Evolutionary conservation across 2,329 filamentous ascomycete genomes (phyloP), one percentile per base, ranked within the genome.

Genomic region (Pleomassaria siparia): DNA sequence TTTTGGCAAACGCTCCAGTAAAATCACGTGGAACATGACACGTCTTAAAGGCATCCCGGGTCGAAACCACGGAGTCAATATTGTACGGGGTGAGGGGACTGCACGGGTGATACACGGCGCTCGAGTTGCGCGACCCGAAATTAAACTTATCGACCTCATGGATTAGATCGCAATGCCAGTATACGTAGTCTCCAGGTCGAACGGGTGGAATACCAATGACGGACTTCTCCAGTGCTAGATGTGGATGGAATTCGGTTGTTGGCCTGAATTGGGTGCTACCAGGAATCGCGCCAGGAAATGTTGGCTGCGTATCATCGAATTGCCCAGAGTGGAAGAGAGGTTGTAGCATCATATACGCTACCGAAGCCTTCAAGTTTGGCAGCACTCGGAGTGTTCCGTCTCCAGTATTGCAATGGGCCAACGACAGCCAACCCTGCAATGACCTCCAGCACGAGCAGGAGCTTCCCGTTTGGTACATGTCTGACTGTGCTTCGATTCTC

Each of bases 161-260:
- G 9, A 62, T 41, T 2, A 64, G 37, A 42, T 61, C 58, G 43
- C 55, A 59, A 35, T 61, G 58, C 59, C 59, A 62, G 37, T 59
- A 60, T 22, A 60, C 59, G 42, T 60, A 60, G 44, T 60, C 55
- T 7, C 57, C 57, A 2, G 57, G 57, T 41, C 49, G 33, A 4
- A 58, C 52, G 3, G 51, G 48, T 7, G 58, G 58, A 25, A 62
- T 57, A 7, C 53, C 51, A 13, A 62, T 43, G 12, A 59, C 37
- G 13, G 41, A 44, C 29, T 47, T 53, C 3, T 59, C 51, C 40
- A 61, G 39, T 2, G 37, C 25, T 11, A 62, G 30, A 43, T 59
- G 54, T 6, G 58, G 58, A 40, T 51, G 44, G 26, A 47, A 26
- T 4, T 51, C 41, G 5, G 33, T 40, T 15, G 44, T 47, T 16